These are phyloP conservation scores for Globisporangium viniferum DNA, from an alignment of 352 stramenopile genomes.

Conservation along the genomic window DNA sequence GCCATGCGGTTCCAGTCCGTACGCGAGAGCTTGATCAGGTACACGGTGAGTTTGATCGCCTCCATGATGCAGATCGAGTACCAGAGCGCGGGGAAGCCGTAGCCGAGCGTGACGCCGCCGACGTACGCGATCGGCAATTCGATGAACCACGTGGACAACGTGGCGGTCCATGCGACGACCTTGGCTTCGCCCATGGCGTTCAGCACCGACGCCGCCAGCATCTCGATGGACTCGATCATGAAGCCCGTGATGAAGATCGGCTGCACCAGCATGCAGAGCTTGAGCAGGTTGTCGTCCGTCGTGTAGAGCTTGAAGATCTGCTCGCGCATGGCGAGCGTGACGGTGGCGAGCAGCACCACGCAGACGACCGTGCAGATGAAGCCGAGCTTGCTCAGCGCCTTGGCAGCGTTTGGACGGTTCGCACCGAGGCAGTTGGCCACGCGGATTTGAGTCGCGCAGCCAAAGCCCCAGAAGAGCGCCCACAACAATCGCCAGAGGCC, in stretches of 20 bases:
- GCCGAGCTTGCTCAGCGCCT: constrained; percentile 53
- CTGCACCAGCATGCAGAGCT: constrained; percentile 41
- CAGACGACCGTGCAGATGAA: constrained; percentile 56
- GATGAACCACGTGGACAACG: constrained; percentile 41
- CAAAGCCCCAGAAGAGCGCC: constrained; percentile 80
- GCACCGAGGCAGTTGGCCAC: constrained; percentile 74
- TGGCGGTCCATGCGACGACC: constrained; percentile 34
- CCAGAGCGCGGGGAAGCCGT: constrained; percentile 47
- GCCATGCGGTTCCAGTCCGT: constrained; percentile 36
- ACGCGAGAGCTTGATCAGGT: constrained; percentile 22
- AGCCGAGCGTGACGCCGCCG: constrained; percentile 33
- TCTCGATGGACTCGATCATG: constrained; percentile 48
- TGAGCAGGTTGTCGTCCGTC: constrained; percentile 42
- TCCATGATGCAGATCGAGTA: constrained; percentile 42
- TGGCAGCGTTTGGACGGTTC: background rate
- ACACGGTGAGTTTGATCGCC: constrained; percentile 36
- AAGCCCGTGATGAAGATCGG: constrained; percentile 47
- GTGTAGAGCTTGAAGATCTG: constrained; percentile 54
- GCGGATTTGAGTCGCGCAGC: constrained; percentile 72
- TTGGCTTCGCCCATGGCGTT: constrained; percentile 50
- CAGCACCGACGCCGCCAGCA: constrained; percentile 40
- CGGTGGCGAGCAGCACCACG: background rate
- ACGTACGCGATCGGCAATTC: constrained; percentile 48
- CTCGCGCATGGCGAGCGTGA: constrained; percentile 38
- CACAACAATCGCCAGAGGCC: constrained; percentile 54